Conservation (phyloP, 2,329 filamentous ascomycete species). For the Pseudogymnoascus sp. region DNA sequence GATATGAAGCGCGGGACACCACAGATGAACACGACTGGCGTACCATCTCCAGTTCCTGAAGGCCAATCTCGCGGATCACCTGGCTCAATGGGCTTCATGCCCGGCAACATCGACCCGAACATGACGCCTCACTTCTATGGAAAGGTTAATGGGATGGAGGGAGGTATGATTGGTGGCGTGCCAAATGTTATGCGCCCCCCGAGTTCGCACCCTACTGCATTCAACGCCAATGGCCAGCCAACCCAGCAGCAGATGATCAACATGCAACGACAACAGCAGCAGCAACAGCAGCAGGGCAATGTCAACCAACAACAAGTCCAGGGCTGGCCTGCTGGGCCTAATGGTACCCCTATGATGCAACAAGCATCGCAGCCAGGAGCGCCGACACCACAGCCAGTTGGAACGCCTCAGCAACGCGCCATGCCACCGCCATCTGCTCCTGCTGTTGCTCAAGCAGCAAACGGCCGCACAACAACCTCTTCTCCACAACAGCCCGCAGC, state of each 20-base stretch:
- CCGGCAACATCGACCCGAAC: conserved; percentile 52
- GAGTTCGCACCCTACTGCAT: conserved; percentile 55
- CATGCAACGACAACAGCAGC: conserved; percentile 45
- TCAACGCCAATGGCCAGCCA: conserved; percentile 48
- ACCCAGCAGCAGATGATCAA: conserved; percentile 47
- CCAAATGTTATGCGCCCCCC: conserved; percentile 60
- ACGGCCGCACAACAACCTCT: conserved; percentile 50
- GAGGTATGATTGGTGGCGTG: conserved; percentile 48
- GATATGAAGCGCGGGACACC: conserved; percentile 74
- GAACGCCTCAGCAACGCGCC: conserved; percentile 63
- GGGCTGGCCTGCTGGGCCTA: conserved; percentile 28
- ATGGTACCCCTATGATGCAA: conserved; percentile 40
- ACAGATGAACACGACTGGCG: conserved; percentile 60
- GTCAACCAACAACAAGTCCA: conserved; percentile 10
- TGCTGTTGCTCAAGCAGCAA: conserved; percentile 38
- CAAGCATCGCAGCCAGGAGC: conserved; percentile 32
- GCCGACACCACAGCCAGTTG: conserved; percentile 32
- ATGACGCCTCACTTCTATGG: conserved; percentile 55
- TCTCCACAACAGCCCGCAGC: conserved; percentile 57
- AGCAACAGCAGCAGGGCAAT: conserved; percentile 30
- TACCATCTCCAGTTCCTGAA: conserved; percentile 65
- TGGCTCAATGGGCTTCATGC: conserved; percentile 54
- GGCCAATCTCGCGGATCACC: conserved; percentile 61
- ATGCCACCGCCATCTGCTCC: conserved; percentile 62
- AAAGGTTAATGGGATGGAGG: conserved; percentile 40